Percentiles rank a stretch among this genome's conserved stretches.
phyloP scores from a whole-genome alignment of 768 basidiomycete species.

The Boletus edulis region DNA sequence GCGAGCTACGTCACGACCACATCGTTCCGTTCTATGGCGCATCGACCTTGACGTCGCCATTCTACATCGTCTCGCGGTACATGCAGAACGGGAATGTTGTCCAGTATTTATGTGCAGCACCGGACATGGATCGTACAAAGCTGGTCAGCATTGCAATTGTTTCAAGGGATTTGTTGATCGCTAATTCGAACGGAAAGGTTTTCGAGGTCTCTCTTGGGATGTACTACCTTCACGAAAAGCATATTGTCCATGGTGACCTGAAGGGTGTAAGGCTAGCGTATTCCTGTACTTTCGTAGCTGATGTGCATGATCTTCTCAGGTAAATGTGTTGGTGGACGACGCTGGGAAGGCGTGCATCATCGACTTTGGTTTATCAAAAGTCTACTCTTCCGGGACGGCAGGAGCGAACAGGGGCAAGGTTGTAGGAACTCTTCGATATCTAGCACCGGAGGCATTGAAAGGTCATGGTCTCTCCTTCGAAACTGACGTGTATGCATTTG shows the following conservation, averaged over 20 bases:
- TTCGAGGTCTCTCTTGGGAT: conserved; percentile 14
- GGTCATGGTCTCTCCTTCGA: conserved; percentile 12
- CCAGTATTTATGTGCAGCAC: neutral
- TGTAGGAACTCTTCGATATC: conserved; percentile 31
- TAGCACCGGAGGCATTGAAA: conserved; percentile 28
- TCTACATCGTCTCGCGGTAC: conserved; percentile 8
- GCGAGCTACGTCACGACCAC: conserved; percentile 8
- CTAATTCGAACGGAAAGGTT: neutral
- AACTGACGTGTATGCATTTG: conserved; percentile 32
- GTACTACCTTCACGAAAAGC: conserved; percentile 13
- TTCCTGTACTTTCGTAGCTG: neutral
- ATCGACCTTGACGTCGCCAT: neutral
- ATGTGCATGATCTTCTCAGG: conserved; percentile 8
- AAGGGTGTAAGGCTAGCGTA: conserved; percentile 20
- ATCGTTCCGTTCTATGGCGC: conserved; percentile 15
- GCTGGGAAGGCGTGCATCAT: conserved; percentile 28
- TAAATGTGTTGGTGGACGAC: conserved; percentile 34
- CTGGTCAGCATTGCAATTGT: neutral
- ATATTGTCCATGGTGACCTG: conserved; percentile 29
- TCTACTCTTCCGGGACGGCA: conserved; percentile 13
- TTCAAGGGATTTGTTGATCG: neutral
- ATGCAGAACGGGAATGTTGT: conserved; percentile 6
- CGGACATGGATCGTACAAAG: neutral
- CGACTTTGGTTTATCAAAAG: conserved; percentile 34
- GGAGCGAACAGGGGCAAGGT: conserved; percentile 18